Base-by-base conservation (phyloP, 768 basidiomycete species). In the Lactarius vividus region DNA sequence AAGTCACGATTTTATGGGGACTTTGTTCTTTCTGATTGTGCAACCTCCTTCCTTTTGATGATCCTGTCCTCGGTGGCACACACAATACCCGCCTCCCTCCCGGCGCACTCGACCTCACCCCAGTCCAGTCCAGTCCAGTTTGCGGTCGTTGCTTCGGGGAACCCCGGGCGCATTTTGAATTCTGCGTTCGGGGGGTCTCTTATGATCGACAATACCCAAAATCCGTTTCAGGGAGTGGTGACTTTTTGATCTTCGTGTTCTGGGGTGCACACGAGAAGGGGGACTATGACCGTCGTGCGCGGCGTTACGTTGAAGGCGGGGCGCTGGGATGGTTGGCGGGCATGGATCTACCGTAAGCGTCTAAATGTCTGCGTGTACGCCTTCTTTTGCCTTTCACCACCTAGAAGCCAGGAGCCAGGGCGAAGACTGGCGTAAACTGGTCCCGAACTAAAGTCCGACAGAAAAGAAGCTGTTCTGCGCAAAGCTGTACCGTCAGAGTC, bases 221-320 rank as follows among this genome's bases (percentile, higher is more conserved):
- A 35, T n/a, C 29, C 3, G 15, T 39, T 49, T 60, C 33, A 60
- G 11, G 35, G 11, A 0, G 35, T 37, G 35, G 35, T 37, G 31
- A 46, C 26, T 4, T 23, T 44, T 31, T 42, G 10, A 46, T 49
- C 29, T 33, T 20, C 9, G 28, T 18, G 31, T 52, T 61, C 46
- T 52, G 18, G 59, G 59, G 59, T 61, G 46, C 46, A 26, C 59
- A 60, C 33, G 59, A 60, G 59, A 60, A 29, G 31, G 59, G 44
- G 42, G 44, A n/a, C 44, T 59, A n/a, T 59, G 20, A 15, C 29
- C 29, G 59, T 46, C 54, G 29, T 55, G 54, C 28, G 29, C 33
- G 31, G 54, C 33, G 53, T 13, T 31, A 31, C 29, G 53, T 54
- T 49, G 49, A 49, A 0, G 49, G 23, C 49, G 49, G 49, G 49